These are phyloP conservation scores for Guillardia theta DNA, from an alignment of 78 protist species.

Conservation along the genomic window DNA sequence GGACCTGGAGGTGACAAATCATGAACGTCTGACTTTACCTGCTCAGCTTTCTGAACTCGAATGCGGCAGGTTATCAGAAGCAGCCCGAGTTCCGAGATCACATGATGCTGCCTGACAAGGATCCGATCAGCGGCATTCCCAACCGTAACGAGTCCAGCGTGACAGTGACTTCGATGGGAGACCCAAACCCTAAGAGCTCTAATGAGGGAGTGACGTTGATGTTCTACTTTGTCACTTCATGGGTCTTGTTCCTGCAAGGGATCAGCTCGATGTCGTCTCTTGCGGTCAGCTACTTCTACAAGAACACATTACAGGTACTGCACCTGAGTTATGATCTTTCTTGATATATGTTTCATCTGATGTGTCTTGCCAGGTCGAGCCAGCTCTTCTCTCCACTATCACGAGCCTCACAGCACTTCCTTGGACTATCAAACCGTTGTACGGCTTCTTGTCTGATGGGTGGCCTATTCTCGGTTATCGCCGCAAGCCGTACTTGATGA, in stretches of 20 bases:
- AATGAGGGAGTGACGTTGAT: not conserved
- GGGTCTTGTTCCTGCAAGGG: slow-evolving; percentile 8
- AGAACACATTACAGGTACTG: not conserved
- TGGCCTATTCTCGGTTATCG: slow-evolving; percentile 5
- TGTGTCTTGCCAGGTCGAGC: no score
- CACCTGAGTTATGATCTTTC: no score
- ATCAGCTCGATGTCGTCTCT: not conserved
- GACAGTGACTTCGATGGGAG: not conserved
- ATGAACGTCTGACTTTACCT: no score
- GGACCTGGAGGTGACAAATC: no score
- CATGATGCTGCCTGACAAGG: not conserved
- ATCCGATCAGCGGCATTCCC: not conserved
- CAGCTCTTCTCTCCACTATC: not conserved
- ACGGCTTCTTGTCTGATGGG: not conserved
- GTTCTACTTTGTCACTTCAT: slow-evolving; percentile 2
- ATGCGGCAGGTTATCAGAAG: not conserved
- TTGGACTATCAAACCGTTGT: slow-evolving; percentile 16
- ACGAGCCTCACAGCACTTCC: slow-evolving; percentile 27
- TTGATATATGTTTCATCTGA: not conserved
- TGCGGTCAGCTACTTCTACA: not conserved
- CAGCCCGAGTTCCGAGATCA: not conserved
- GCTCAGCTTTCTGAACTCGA: no score
- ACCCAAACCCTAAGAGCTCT: not conserved
- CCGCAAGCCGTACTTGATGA: not conserved
- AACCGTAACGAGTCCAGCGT: not conserved